These are phyloP conservation scores for Trichoderma sp. DNA, from an alignment of 2,329 filamentous ascomycete genomes.

Conservation along the genomic window DNA sequence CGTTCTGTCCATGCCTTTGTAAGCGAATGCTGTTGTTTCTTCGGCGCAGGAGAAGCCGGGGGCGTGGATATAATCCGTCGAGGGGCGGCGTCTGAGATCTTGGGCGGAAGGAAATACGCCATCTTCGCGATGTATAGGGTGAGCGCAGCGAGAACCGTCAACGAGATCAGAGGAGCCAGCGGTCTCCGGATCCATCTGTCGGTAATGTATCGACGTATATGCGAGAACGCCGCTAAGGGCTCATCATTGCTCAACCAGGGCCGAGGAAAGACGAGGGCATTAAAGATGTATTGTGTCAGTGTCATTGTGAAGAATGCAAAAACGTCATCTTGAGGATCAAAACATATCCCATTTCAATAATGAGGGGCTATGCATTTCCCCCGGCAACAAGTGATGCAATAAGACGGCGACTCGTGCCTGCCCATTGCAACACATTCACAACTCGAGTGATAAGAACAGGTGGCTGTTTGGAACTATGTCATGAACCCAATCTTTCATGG, in stretches of 20 bases:
- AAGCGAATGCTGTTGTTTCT: not conserved
- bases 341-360: too few species aligned
- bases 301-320: not conserved
- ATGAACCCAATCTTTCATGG: not conserved
- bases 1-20: not conserved
- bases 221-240: not conserved
- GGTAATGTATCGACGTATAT: not conserved
- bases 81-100: conserved; percentile 22
- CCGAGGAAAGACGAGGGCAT: not conserved
- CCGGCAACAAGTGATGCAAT: not conserved
- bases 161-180: not conserved
- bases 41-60: not conserved
- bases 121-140: conserved; percentile 19
- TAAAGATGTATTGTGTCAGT: conserved; percentile 5
- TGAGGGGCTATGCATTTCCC: not conserved
- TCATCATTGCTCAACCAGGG: conserved; percentile 2
- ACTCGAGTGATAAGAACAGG: not conserved
- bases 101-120: conserved; percentile 25
- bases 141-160: not conserved
- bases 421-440: not conserved
- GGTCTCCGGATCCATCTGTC: not conserved
- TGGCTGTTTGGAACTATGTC: not conserved
- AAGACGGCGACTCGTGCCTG: not conserved
- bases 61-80: not conserved
- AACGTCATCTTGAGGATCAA: not conserved